Evolutionary conservation across 2,329 filamentous ascomycete genomes (phyloP), one percentile per base, ranked within the genome.

Genomic region (Aspergillus pseudoglaucus): DNA sequence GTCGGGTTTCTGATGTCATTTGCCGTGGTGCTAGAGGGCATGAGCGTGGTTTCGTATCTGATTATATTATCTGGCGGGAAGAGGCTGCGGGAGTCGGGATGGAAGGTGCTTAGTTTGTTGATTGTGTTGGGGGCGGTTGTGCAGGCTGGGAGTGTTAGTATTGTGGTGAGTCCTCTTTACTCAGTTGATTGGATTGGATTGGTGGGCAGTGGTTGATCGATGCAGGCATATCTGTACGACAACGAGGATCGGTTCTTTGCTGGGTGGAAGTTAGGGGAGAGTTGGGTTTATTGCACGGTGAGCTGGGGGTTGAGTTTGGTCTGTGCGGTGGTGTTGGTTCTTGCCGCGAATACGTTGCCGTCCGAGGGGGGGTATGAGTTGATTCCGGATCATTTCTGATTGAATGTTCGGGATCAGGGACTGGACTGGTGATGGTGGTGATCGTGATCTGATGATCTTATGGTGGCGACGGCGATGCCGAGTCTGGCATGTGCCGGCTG

Each of bases 1-100:
- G 83, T 89, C 32, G 90, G 88, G 20, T 97, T 96, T 70, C 71
- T 95, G 54, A 89, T 95, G 73, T 87, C 84, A 45, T 87, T 96
- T 59, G 80, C 87, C 6, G 81, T 89, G 33, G 83, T 95, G n/a
- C 66, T 93, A 35, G 85, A 95, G 67, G 79, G 93, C 37, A 88
- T 86, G 47, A 83, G 83, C 6, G 70, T 95, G n/a, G 83, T 95
- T 23, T 81, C 84, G 15, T 95, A 91, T 68, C 62, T 84, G 25
- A 81, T 94, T 44, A 82, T 95, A 42, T 73, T 96, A 56, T 72
- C 78, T 1, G 90, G 90, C 15, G 89, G 90, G 32, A 87, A 89
- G 65, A 82, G 84, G 59, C 84, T 87, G 70, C 78, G 91, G 47
- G 87, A 90, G 67, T 79, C 77, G 14, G 90, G 91, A 14, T 97